A percentile compares a stretch with the other conserved stretches of the same genome.
Conservation (phyloP, 1,139 yeast genomes). For the Zygoascus meyerae region DNA sequence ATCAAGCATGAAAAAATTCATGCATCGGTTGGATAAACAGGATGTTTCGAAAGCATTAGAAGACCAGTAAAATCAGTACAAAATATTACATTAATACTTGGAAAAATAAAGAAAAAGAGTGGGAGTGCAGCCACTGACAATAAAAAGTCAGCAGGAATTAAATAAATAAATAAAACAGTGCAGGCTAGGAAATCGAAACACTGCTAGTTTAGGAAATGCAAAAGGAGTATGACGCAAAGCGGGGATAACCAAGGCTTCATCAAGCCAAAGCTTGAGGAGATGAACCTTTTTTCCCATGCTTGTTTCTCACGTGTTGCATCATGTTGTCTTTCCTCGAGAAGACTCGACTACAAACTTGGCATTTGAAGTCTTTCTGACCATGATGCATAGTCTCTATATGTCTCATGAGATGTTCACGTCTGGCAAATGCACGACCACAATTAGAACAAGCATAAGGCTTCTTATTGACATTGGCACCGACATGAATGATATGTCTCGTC, state of each 20-base stretch:
- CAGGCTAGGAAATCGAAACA: too few species aligned
- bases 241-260: too few species aligned
- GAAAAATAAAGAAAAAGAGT: too few species aligned
- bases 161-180: constrained; percentile 2
- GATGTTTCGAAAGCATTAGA: constrained; percentile 38
- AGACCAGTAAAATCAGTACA: not conserved
- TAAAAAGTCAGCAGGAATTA: not conserved
- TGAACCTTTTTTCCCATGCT: constrained; percentile 17
- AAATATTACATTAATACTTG: not conserved
- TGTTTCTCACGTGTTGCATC: constrained; percentile 29
- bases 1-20: constrained; percentile 48
- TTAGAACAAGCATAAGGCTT: constrained; percentile 25
- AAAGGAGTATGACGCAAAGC: too few species aligned
- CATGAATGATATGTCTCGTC: constrained; percentile 9
- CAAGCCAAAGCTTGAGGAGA: not conserved
- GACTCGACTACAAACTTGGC: constrained; percentile 24
- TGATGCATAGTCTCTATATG: constrained; percentile 29
- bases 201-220: too few species aligned
- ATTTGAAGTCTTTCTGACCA: constrained; percentile 26
- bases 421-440: constrained; percentile 26
- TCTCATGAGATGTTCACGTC: constrained; percentile 26
- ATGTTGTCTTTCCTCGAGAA: constrained; percentile 27
- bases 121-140: too few species aligned
- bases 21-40: constrained; percentile 65
- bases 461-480: constrained; percentile 12